A percentile compares a stretch with the other conserved stretches of the same genome.
These are phyloP conservation scores for Malassezia furfur DNA, from an alignment of 1,284 basidiomycete genomes.

Conservation along the genomic window DNA sequence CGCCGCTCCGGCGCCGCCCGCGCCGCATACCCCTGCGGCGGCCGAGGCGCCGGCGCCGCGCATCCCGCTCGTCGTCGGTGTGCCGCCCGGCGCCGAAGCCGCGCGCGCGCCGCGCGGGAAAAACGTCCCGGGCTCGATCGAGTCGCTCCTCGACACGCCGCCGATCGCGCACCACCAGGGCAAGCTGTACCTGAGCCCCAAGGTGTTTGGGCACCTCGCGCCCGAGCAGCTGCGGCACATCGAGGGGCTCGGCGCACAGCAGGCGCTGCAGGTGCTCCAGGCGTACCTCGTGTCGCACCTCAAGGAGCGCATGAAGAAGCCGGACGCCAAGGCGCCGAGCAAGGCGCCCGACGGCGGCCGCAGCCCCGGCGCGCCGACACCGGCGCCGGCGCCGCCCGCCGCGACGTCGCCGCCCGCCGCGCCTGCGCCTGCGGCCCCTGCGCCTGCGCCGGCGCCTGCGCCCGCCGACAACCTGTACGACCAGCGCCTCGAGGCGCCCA, in stretches of 20 bases:
- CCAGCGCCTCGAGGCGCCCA: slow-evolving; percentile 14
- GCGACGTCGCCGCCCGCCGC: not conserved
- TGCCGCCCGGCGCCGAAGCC: slow-evolving; percentile 52
- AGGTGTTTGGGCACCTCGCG: slow-evolving; percentile 69
- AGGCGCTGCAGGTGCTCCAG: slow-evolving; percentile 70
- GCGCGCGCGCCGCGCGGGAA: slow-evolving; percentile 35
- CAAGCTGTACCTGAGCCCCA: slow-evolving; percentile 70
- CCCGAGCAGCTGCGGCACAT: slow-evolving; percentile 64
- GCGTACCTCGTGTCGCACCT: slow-evolving; percentile 72
- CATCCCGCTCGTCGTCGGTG: slow-evolving; percentile 59
- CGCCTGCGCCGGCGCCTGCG: not conserved
- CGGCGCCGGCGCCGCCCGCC: not conserved
- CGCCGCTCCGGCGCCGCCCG: not conserved
- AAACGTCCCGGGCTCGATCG: slow-evolving; percentile 38
- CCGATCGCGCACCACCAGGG: slow-evolving; percentile 76
- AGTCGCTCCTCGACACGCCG: slow-evolving; percentile 52
- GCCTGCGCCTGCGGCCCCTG: not conserved
- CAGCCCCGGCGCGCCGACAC: not conserved
- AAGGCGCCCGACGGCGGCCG: not conserved
- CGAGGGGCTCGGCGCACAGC: slow-evolving; percentile 69
- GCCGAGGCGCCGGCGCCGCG: slow-evolving; percentile 16
- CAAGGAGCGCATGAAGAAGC: slow-evolving; percentile 60
- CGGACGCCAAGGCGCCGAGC: not conserved
- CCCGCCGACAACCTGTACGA: not conserved
- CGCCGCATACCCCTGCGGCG: slow-evolving; percentile 6